Evolutionary conservation across 164 flowering plant genomes (phyloP), one percentile per base, ranked within the genome.

Genomic region (Stephania japonica): DNA sequence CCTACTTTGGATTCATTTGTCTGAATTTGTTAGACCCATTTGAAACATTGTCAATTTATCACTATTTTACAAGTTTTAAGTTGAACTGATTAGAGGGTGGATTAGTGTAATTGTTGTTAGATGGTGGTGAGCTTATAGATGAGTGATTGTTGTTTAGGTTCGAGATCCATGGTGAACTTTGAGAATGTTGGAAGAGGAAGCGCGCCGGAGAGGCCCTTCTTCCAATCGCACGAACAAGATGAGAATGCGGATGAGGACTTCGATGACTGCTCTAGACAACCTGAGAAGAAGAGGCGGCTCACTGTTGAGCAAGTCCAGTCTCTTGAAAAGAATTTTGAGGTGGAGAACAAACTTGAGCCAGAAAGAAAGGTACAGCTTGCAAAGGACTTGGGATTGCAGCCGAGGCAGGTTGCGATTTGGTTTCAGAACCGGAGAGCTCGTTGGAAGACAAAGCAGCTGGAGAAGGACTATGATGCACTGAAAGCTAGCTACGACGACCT

Each of bases 311-410:
- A 91, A 77, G 87, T 90, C 67, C 82, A 83, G 78, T 86, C 85
- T 75, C 88, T 91, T 0, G 97, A 91, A 82, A 86, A 70, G 76
- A 87, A 78, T 65, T 91, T 91, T 61, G 92, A 87, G 81, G 75
- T 76, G n/a, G 97, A 91, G 68, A 91, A 91, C 83, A 91, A 89
- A 84, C 93, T 91, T n/a, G 94, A 91, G 72, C 94, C 94, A 0
- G 94, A 91, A 26, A 83, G 94, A 79, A 91, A 91, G 75, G 42
- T 83, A 61, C 86, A 87, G 82, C 90, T 91, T 1, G 94, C 97
- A 0, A 87, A 83, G 75, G 90, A 89, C 50, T 84, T 90, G 5
- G 90, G 89, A n/a, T 71, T 90, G 83, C 91, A 91, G 81, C 93
- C 94, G 27, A 80, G 95, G 18, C 97, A 90, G 72, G 87, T 92